Base-by-base conservation (phyloP, 352 stramenopile genomes). In the Globisporangium polare region DNA sequence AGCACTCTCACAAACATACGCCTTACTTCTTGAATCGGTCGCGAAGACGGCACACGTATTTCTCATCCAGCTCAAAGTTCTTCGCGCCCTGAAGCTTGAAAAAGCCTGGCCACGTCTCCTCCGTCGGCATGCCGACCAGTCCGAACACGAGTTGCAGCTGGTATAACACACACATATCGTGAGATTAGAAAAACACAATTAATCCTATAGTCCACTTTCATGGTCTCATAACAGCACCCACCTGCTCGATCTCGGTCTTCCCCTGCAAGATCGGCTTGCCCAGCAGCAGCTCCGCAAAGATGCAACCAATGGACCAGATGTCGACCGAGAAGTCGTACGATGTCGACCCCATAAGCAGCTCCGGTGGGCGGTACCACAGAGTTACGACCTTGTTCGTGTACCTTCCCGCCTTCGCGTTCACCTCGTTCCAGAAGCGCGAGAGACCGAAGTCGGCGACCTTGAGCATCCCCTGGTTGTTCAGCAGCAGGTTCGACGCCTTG, bases 351-450 rank as follows among this genome's bases (percentile, higher is more conserved):
- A 98, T 82, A 27, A 98, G 69, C 22, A 98, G 76, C 65, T 98
- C 95, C 0, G 95, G 95, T 1, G 94, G 82, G 27, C 95, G 82
- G 68, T 98, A 98, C 95, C 95, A 98, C 20, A 96, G 71, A 27
- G 95, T 98, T 12, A 97, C 94, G 5, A 98, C 95, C 63, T 98
- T 98, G 75, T 98, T 97, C 20, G 93, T 98, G 57, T 95, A 95
- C 20, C 80, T 71, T 22, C 86, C 86, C 17, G 83, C 85, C 54
- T 92, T 92, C 27, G 84, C 84, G 33, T 90, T 90, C 5, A 91
- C 82, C 60, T 94, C 86, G 47, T 90, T 95, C 84, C 84, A 95
- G 50, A 88, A 93, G 12, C 86, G 75, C 24, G 84, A 92, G 22
- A 95, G 72, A 1, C 86, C 86, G 62, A 93, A 95, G 46, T 95